Conservation (phyloP, 306 rosid species). For the Cucurbita ficifolia region DNA sequence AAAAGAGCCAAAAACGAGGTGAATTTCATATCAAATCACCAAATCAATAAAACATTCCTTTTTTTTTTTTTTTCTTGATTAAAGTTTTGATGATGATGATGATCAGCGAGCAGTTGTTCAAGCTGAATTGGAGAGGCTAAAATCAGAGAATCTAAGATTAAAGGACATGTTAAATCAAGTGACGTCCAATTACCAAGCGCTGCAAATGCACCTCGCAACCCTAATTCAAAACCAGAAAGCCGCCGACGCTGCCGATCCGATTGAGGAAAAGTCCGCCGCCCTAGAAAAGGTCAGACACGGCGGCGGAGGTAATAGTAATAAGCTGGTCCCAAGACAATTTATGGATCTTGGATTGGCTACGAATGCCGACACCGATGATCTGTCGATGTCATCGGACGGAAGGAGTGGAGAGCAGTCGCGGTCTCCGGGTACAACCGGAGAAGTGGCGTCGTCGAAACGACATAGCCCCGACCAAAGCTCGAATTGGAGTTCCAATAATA, state of each 20-base stretch:
- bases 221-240: constrained; percentile 25
- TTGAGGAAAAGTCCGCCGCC: neutral
- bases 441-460: constrained; percentile 19
- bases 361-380: constrained; percentile 21
- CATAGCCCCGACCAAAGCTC: constrained; percentile 24
- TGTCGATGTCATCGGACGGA: constrained; percentile 31
- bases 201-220: constrained; percentile 27
- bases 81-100: neutral
- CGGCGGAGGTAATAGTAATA: neutral
- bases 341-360: constrained; percentile 56
- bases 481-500: constrained; percentile 18
- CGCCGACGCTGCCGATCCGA: neutral
- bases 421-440: constrained; percentile 16
- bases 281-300: too few species aligned
- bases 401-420: constrained; percentile 23
- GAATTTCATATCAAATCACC: neutral
- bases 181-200: constrained; percentile 21
- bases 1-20: constrained; percentile 44
- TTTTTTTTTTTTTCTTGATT: neutral
- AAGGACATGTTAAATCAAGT: constrained; percentile 27
- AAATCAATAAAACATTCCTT: neutral
- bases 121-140: constrained; percentile 38
- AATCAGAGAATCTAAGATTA: constrained; percentile 44
- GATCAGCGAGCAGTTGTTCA: constrained; percentile 38
- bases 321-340: constrained; percentile 40